Conservation (phyloP, 495 filamentous ascomycete genomes). For the Hypoxylon subgilvum region DNA sequence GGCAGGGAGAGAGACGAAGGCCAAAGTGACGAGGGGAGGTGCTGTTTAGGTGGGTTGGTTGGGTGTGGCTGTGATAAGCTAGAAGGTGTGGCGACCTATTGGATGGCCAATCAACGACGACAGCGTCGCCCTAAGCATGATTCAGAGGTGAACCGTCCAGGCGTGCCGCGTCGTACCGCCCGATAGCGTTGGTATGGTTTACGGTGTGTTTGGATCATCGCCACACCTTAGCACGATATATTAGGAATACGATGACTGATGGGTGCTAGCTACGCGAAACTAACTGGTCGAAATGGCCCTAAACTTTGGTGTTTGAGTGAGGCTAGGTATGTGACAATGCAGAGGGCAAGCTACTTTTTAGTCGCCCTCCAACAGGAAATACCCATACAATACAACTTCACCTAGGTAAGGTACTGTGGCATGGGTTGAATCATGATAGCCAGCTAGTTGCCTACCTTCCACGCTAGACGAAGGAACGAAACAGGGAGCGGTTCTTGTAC, state of each 20-base stretch:
- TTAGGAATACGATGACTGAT: constrained; percentile 5
- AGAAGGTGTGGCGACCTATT: constrained; percentile 29
- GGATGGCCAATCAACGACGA: constrained; percentile 15
- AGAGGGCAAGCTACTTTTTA: constrained; percentile 2
- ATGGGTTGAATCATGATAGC: no score
- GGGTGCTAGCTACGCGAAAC: constrained; percentile 5
- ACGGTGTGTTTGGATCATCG: constrained; percentile 12
- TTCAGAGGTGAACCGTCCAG: constrained; percentile 10
- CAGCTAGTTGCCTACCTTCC: no score
- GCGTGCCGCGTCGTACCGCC: no score
- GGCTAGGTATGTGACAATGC: constrained; percentile 6
- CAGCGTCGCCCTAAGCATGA: not conserved
- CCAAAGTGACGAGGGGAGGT: constrained; percentile 4
- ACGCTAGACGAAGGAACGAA: no score
- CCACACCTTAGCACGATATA: constrained; percentile 15
- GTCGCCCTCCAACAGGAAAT: constrained; percentile 4
- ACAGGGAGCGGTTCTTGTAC: no score
- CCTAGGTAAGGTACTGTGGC: no score
- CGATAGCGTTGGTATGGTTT: no score
- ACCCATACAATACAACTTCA: no score
- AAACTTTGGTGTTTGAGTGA: constrained; percentile 2
- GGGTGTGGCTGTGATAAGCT: constrained; percentile 20
- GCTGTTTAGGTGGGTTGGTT: not conserved
- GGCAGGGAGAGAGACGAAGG: not conserved
- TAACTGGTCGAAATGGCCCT: no score